Percentiles rank a stretch among this genome's conserved stretches.
phyloP scores from a whole-genome alignment of 768 basidiomycete genomes.

The Paxillus involutus region DNA sequence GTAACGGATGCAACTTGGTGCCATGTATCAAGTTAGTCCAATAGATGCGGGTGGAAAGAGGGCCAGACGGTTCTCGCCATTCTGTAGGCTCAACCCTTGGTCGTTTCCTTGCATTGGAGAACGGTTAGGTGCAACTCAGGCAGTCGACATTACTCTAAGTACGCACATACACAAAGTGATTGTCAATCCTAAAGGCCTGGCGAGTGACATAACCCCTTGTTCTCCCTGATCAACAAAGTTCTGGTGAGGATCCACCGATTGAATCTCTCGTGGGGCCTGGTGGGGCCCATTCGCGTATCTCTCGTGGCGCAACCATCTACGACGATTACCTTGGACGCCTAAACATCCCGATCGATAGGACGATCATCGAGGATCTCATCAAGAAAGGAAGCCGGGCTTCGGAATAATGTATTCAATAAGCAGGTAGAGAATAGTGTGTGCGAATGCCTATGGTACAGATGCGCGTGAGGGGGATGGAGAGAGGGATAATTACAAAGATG shows the following conservation, averaged over 20 bases:
- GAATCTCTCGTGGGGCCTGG: not conserved
- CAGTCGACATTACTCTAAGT: conserved; percentile 47
- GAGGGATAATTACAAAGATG: conserved; percentile 3
- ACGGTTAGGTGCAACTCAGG: conserved; percentile 81
- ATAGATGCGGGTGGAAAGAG: conserved; percentile 62
- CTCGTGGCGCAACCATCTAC: conserved; percentile 22
- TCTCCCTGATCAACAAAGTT: conserved; percentile 34
- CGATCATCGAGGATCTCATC: conserved; percentile 41
- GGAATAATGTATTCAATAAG: conserved; percentile 10
- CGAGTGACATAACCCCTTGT: not conserved
- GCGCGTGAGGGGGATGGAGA: conserved; percentile 8
- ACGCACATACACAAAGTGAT: conserved; percentile 9
- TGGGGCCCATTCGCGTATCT: not conserved
- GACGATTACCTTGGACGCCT: conserved; percentile 45
- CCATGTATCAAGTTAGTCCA: conserved; percentile 80
- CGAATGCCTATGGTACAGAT: conserved; percentile 31
- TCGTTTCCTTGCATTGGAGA: not conserved
- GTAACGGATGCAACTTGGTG: conserved; percentile 91
- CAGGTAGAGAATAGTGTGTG: conserved; percentile 12
- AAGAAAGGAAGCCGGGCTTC: conserved; percentile 6
- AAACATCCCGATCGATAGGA: conserved; percentile 40
- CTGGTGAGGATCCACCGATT: conserved; percentile 38
- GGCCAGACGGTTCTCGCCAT: conserved; percentile 83
- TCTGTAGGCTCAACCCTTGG: conserved; percentile 48
- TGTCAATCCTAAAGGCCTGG: not conserved